Conservation (phyloP, 2,329 filamentous ascomycete genomes). For the Ophiostoma sp. region DNA sequence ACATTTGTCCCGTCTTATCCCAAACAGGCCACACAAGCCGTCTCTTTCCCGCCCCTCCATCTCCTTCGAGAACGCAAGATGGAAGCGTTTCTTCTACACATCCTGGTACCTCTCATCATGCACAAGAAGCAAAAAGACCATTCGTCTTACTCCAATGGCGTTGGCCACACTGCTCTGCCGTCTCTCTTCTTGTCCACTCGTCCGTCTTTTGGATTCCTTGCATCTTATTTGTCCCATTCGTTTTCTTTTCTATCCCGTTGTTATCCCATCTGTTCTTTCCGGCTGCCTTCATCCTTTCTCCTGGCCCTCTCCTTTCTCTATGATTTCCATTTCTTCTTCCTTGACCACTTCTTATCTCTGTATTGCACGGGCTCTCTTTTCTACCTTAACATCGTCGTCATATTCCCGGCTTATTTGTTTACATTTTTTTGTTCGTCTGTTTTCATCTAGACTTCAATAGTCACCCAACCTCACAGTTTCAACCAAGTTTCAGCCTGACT, state of each 20-base stretch:
- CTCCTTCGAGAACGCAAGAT: constrained; percentile 18
- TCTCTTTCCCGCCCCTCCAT: constrained; percentile 17
- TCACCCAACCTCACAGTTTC: neutral
- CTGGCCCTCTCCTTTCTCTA: neutral
- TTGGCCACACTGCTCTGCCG: neutral
- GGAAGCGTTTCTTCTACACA: constrained; percentile 7
- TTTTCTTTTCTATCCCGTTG: neutral
- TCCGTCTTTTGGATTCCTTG: neutral
- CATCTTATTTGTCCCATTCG: neutral
- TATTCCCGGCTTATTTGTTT: neutral
- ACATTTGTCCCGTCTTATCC: constrained; percentile 14
- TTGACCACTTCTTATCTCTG: neutral
- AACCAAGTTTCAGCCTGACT: neutral
- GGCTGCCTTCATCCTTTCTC: neutral
- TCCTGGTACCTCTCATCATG: constrained; percentile 9
- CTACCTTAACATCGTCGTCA: neutral
- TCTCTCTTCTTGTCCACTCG: neutral
- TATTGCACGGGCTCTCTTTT: neutral
- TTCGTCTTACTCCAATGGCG: neutral
- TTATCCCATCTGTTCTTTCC: neutral
- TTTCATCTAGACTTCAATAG: neutral
- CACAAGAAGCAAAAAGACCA: neutral
- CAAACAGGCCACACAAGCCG: constrained; percentile 19
- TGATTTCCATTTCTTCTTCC: neutral
- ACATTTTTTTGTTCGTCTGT: neutral